Conservation (phyloP, 306 rosid species). For the Cucurbita pepo region DNA sequence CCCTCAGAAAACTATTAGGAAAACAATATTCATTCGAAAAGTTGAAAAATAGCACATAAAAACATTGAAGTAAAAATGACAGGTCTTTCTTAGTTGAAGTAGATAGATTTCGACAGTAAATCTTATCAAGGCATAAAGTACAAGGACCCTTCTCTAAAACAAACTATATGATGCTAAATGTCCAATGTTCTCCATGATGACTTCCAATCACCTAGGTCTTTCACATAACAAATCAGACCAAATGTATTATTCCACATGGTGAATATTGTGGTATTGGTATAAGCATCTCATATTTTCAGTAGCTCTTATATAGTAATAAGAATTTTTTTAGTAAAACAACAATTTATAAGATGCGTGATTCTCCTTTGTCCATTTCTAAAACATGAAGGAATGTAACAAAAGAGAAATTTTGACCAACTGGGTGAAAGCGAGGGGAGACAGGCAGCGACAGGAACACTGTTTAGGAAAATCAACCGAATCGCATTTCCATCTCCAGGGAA, state of each 20-base stretch:
- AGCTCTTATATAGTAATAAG: neutral
- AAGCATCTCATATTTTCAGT: neutral
- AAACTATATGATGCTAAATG: neutral
- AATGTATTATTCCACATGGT: neutral
- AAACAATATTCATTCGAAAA: neutral
- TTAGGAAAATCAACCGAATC: no score
- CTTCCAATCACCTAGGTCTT: neutral
- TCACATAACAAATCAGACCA: neutral
- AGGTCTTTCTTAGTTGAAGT: neutral
- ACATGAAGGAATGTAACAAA: neutral
- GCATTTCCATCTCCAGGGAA: neutral
- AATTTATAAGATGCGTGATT: neutral
- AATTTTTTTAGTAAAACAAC: neutral
- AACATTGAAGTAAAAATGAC: neutral
- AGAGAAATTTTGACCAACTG: neutral
- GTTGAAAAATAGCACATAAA: neutral
- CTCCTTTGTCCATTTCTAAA: neutral
- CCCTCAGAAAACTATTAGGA: neutral
- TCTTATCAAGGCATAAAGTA: neutral
- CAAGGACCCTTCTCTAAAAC: neutral
- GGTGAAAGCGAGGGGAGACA: neutral
- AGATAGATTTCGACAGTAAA: neutral
- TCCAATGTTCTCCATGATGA: neutral
- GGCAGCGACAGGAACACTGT: neutral
- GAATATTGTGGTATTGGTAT: neutral